Base-by-base conservation (phyloP, 371 early-diverging fungal species). In the Lichtheimia ornata region DNA sequence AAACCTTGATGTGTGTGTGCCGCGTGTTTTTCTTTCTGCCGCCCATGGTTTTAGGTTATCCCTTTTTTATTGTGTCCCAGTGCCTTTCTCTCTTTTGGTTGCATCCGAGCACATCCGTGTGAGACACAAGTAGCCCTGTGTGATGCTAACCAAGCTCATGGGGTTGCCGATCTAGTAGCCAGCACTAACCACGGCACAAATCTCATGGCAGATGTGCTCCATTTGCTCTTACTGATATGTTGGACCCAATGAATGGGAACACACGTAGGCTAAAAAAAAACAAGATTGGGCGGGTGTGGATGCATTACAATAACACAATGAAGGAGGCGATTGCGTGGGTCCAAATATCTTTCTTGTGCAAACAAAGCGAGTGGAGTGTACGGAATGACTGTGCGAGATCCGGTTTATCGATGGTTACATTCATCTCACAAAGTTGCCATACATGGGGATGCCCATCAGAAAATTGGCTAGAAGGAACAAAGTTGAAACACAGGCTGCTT, bases 11-110 rank as follows among this genome's bases (percentile, higher is more conserved):
- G 11, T 35, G 11, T 53, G 53, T 54, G 22, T 54, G 54, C 54
- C 54, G 54, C 54, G 54, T 54, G 54, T 51, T 51, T 54, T 54
- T 54, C 41, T 18, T 54, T 28, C 17, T 25, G 4, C 54, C 42
- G 41, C 20, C 14, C 6, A 53, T 9, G 25, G 24, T 22, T 30
- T 54, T 40, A 54, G 54, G 54, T 54, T 54, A 54, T 54, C 18
- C 54, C 54, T 41, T 54, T 41, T 54, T 18, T 54, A 40, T 41
- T 41, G 18, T 40, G 6, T 41, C 18, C 28, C 35, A 35, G 35
- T 35, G 35, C 18, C 13, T 40, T 40, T 20, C 50, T 50, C 24
- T 50, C 12, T 50, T 13, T 25, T 30, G 30, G 53, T 28, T 25
- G 30, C 28, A 13, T 54, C 54, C 54, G 54, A 54, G 35, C 11